These are phyloP conservation scores for Delonix regia DNA, from an alignment of 306 rosid genomes.

Conservation along the genomic window DNA sequence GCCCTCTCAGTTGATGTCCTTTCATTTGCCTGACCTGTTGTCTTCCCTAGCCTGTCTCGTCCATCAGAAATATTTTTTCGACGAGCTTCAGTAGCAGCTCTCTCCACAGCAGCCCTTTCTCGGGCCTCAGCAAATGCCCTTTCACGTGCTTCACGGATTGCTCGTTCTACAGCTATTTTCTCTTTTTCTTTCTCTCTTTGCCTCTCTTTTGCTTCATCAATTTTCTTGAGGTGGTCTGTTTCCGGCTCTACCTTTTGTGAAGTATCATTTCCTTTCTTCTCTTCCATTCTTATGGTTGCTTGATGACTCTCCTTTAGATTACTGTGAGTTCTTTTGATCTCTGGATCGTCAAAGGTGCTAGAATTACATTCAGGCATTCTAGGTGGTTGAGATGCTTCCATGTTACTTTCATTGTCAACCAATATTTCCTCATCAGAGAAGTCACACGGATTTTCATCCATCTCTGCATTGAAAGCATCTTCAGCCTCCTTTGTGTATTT, in stretches of 20 bases:
- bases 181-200: conserved; percentile 63
- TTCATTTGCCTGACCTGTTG: conserved; percentile 51
- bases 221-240: conserved; percentile 53
- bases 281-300: conserved; percentile 41
- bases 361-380: conserved; percentile 44
- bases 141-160: conserved; percentile 88
- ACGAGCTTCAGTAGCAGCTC: conserved; percentile 72
- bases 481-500: conserved; percentile 43
- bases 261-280: conserved; percentile 42
- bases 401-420: conserved; percentile 26
- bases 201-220: conserved; percentile 66
- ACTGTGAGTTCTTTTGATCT: conserved; percentile 32
- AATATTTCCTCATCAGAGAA: conserved; percentile 50
- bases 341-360: conserved; percentile 39
- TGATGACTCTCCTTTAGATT: conserved; percentile 41
- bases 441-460: conserved; percentile 40
- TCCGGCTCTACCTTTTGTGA: conserved; percentile 54
- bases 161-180: conserved; percentile 82
- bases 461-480: conserved; percentile 47
- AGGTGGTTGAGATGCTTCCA: conserved; percentile 42
- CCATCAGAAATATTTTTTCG: conserved; percentile 61
- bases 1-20: conserved; percentile 70
- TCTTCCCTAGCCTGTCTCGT: conserved; percentile 66
- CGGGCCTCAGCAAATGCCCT: conserved; percentile 90
- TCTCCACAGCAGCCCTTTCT: conserved; percentile 73